phyloP scores from a whole-genome alignment of 768 basidiomycete genomes.

The Mycena pura region DNA sequence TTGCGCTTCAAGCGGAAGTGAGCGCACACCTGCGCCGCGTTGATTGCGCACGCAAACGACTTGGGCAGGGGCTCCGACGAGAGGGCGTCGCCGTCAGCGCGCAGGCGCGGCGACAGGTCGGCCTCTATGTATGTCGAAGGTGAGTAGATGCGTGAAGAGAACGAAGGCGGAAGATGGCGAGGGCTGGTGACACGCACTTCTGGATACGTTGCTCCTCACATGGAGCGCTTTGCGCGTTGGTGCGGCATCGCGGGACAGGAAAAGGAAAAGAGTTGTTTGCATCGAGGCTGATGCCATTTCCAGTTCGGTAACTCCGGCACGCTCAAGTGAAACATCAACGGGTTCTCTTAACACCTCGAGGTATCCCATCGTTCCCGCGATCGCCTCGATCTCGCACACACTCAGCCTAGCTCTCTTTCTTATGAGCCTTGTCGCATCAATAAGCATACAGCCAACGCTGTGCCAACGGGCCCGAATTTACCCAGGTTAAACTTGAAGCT shows the following conservation, averaged over 20 bases:
- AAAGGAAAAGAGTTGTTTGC: background rate
- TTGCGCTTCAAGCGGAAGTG: slow-evolving; percentile 51
- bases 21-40: slow-evolving; percentile 64
- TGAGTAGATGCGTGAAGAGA: background rate
- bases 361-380: too few relatives aligned
- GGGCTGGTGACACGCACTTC: too few relatives aligned
- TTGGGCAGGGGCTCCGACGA: slow-evolving; percentile 72
- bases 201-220: slow-evolving; percentile 50
- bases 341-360: too few relatives aligned
- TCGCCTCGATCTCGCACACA: too few relatives aligned
- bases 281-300: background rate
- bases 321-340: too few relatives aligned
- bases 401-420: too few relatives aligned
- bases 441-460: too few relatives aligned
- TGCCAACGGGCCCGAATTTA: too few relatives aligned
- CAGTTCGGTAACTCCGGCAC: background rate
- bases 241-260: slow-evolving; percentile 62
- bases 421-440: too few relatives aligned
- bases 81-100: slow-evolving; percentile 35
- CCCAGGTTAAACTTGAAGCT: too few relatives aligned
- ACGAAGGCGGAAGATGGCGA: background rate
- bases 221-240: slow-evolving; percentile 63
- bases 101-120: slow-evolving; percentile 56
- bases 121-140: slow-evolving; percentile 55
- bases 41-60: slow-evolving; percentile 66